Percentiles rank a stretch among this genome's conserved stretches.
Conservation (phyloP, 441 rosid genomes). For the Isatis lusitanica region DNA sequence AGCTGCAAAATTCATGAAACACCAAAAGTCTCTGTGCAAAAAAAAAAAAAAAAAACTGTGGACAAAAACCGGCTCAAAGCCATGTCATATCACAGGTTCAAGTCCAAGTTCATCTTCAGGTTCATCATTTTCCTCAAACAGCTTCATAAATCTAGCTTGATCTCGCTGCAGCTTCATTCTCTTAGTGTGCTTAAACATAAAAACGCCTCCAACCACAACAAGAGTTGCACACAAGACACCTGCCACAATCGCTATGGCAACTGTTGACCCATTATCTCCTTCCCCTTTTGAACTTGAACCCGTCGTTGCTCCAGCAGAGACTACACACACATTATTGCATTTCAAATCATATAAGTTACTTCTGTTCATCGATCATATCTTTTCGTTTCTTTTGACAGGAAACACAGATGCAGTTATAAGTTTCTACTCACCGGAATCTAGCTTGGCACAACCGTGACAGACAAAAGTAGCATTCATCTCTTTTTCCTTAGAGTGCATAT, state of each 20-base stretch:
- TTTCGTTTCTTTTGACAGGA: constrained; percentile 8
- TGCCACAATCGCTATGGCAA: constrained; percentile 47
- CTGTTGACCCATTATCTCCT: constrained; percentile 40
- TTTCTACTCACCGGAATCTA: constrained; percentile 46
- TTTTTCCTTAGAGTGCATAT: constrained; percentile 45
- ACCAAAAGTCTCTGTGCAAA: background rate
- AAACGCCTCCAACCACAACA: constrained; percentile 46
- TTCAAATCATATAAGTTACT: background rate
- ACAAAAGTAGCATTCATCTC: constrained; percentile 69
- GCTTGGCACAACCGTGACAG: constrained; percentile 55
- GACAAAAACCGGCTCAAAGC: background rate
- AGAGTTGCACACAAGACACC: constrained; percentile 44
- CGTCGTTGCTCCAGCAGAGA: constrained; percentile 15
- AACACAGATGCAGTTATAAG: background rate
- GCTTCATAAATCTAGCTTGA: constrained; percentile 84
- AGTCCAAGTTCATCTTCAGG: constrained; percentile 86
- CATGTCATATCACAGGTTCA: constrained; percentile 33
- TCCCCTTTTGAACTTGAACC: constrained; percentile 20
- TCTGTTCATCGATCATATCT: constrained; percentile 11
- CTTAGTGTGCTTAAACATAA: constrained; percentile 55
- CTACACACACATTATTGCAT: constrained; percentile 2
- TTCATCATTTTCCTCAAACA: constrained; percentile 90
- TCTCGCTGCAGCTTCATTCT: constrained; percentile 80
- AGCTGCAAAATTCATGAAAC: constrained; percentile 19
- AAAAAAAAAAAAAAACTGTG: background rate